Conservation (phyloP, 2,329 filamentous ascomycete species). For the Aspergillus vadensis region DNA sequence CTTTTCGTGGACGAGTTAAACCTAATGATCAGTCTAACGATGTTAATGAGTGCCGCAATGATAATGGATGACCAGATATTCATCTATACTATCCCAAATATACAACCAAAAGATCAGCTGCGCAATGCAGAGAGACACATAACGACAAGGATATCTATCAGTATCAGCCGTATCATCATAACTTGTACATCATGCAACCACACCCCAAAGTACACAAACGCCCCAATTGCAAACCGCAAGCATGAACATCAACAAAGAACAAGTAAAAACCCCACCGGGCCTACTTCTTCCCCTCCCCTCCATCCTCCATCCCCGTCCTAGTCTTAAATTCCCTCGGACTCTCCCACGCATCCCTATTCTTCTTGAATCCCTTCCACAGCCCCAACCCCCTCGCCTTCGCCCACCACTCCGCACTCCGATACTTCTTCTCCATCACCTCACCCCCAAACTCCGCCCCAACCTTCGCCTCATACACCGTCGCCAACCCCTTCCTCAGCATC, state of each 20-base stretch:
- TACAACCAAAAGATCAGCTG: no score
- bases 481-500: slow-evolving; percentile 82
- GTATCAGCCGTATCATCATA: slow-evolving; percentile 6
- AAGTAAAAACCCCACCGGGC: neutral
- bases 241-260: neutral
- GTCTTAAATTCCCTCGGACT: slow-evolving; percentile 87
- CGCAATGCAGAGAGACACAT: neutral
- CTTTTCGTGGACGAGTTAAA: slow-evolving; percentile 3
- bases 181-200: neutral
- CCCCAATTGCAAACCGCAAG: neutral
- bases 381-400: slow-evolving; percentile 68
- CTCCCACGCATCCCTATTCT: slow-evolving; percentile 60
- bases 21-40: slow-evolving; percentile 5
- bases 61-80: neutral
- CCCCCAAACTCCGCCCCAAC: slow-evolving; percentile 85
- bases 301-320: slow-evolving; percentile 50
- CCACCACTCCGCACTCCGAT: slow-evolving; percentile 50
- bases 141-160: neutral
- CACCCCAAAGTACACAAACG: neutral
- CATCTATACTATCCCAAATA: neutral
- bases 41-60: neutral
- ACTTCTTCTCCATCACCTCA: slow-evolving; percentile 54
- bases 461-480: slow-evolving; percentile 93
- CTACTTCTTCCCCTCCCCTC: slow-evolving; percentile 17
- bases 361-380: slow-evolving; percentile 68